These are phyloP conservation scores for Aspergillus haitiensis DNA, from an alignment of 495 filamentous ascomycete genomes.

Conservation along the genomic window DNA sequence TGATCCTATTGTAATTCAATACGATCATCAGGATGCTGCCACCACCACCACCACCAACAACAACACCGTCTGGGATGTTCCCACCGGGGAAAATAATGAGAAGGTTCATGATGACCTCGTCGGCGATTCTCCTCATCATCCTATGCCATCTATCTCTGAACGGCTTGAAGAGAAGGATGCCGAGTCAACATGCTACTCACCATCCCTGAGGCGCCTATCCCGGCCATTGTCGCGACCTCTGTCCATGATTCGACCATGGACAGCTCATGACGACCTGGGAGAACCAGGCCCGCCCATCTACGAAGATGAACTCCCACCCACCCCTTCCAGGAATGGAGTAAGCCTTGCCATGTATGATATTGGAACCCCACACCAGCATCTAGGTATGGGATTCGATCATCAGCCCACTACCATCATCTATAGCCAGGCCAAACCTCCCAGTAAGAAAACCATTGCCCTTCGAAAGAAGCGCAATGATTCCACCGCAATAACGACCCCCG, in stretches of 20 bases:
- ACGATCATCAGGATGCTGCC: neutral
- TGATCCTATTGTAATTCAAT: slow-evolving; percentile 8
- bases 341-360: slow-evolving; percentile 13
- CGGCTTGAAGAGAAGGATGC: slow-evolving; percentile 25
- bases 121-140: slow-evolving; percentile 24
- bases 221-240: slow-evolving; percentile 24
- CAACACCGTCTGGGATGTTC: neutral
- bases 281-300: slow-evolving; percentile 41
- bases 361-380: neutral
- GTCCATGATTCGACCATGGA: slow-evolving; percentile 28
- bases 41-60: neutral
- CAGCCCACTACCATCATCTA: slow-evolving; percentile 17
- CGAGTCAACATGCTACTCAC: slow-evolving; percentile 18
- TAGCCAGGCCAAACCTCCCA: slow-evolving; percentile 12
- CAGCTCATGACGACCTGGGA: slow-evolving; percentile 32
- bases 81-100: slow-evolving; percentile 1
- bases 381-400: slow-evolving; percentile 1
- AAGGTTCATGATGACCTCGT: slow-evolving; percentile 25
- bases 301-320: slow-evolving; percentile 31
- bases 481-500: neutral
- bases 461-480: slow-evolving; percentile 8
- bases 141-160: slow-evolving; percentile 34
- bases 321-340: slow-evolving; percentile 11
- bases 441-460: neutral
- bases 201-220: slow-evolving; percentile 12